Evolutionary conservation across 2,329 filamentous ascomycete genomes (phyloP), one percentile per base, ranked within the genome.

Genomic region (Epichloe festucae): DNA sequence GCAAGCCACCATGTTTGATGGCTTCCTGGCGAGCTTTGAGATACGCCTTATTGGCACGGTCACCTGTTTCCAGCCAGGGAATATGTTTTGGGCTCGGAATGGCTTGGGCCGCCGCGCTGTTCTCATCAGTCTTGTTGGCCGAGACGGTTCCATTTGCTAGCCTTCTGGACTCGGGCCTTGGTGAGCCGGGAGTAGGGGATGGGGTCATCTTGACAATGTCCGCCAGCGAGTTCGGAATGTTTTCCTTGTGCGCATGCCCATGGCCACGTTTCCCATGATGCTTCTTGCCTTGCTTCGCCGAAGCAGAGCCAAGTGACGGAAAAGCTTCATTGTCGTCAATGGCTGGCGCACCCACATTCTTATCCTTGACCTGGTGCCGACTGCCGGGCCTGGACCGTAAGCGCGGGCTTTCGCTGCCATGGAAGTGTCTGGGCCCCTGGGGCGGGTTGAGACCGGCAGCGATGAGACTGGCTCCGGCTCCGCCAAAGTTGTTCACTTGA

Each of bases 321-420:
- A 98, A 98, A 0, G 91, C 93, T 62, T 98, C 93, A 19, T 88
- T 91, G 62, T 98, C 93, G 63, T 97, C 90, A 23, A 95, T 83
- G 19, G 87, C 82, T 34, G 86, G 85, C 14, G 87, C 85, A 23
- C 81, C 75, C 35, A 82, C 80, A 31, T 81, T 80, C 14, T 75
- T 55, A n/a, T 82, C 78, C 57, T 74, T 76, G 19, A 65, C 67
- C 61, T 73, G 73, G 76, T 87, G 85, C 38, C 90, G 83, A 65
- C 91, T 97, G 54, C 81, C 81, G 15, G 89, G 89, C 50, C 91
- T 82, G 27, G 93, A 97, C 55, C 86, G 81, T 23, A 87, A 78
- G 27, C 84, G 84, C 51, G 81, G 81, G 64, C 81, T 67, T 64
- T 85, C 77, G 63, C 78, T 69, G 35, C 72, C 70, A 49, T 78